Percentiles rank a stretch among this genome's conserved stretches.
Conservation (phyloP, 768 basidiomycete genomes). For the Pleurotus pulmonarius region DNA sequence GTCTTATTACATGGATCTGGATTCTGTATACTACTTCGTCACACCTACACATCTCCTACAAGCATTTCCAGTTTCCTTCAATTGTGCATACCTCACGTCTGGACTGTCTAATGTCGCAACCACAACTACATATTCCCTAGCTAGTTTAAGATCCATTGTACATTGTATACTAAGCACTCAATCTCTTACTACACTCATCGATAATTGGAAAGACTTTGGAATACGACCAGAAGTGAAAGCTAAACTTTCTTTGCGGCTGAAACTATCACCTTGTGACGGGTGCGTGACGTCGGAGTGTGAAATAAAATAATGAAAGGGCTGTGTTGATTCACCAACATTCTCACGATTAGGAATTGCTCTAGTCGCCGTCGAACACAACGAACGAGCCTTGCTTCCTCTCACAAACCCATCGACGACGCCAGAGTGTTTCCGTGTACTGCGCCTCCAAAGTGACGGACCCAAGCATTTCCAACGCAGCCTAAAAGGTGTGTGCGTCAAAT, state of each 20-base stretch:
- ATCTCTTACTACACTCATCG: too few relatives aligned
- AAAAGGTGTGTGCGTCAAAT: background rate
- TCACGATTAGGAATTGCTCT: slow-evolving; percentile 7
- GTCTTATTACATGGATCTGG: background rate
- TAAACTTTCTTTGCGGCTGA: background rate
- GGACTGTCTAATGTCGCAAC: background rate
- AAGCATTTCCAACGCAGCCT: background rate
- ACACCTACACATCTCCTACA: background rate
- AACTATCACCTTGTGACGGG: background rate
- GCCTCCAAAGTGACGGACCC: background rate
- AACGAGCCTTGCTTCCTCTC: slow-evolving; percentile 1
- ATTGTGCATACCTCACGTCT: background rate
- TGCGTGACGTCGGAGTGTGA: slow-evolving; percentile 4
- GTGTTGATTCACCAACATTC: slow-evolving; percentile 8
- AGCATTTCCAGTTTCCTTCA: background rate
- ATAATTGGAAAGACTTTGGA: too few relatives aligned
- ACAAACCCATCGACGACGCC: background rate
- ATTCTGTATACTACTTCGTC: background rate
- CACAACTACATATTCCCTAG: background rate
- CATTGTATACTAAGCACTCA: background rate
- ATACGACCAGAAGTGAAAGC: background rate
- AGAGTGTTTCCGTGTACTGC: background rate
- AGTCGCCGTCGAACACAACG: slow-evolving; percentile 5
- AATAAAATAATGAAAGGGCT: slow-evolving; percentile 8
- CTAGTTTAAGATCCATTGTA: background rate